These are phyloP conservation scores for Eucalyptus caleyi DNA, from an alignment of 345 rosid genomes.

Conservation along the genomic window DNA sequence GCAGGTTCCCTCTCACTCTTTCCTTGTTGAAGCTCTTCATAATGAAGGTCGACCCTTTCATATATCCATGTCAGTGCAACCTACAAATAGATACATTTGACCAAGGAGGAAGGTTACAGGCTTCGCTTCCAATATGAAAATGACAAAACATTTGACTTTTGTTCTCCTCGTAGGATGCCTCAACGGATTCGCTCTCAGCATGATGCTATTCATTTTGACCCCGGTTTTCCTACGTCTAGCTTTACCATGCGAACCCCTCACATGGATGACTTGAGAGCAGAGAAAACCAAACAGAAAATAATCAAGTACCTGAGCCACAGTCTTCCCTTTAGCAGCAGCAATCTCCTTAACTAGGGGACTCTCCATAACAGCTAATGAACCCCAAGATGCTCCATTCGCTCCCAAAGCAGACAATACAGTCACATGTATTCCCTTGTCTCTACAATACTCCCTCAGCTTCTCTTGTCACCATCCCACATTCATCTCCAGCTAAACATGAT, in stretches of 20 bases:
- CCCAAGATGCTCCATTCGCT: background rate
- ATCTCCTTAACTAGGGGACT: background rate
- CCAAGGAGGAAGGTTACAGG: background rate
- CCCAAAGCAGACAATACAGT: conserved; percentile 5
- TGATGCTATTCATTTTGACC: background rate
- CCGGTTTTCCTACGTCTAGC: background rate
- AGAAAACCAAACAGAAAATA: background rate
- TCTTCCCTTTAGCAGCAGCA: background rate
- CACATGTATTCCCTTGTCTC: conserved; percentile 1
- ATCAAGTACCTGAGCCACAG: background rate
- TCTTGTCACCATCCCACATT: conserved; percentile 7
- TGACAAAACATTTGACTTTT: background rate
- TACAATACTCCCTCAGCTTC: background rate
- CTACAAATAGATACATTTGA: background rate
- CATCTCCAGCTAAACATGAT: background rate
- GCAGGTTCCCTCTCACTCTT: background rate
- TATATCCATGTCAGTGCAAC: background rate
- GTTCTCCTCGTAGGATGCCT: background rate
- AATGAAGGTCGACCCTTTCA: background rate
- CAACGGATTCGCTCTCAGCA: background rate
- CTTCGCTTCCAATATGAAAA: background rate
- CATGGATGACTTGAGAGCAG: background rate
- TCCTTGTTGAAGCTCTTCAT: background rate
- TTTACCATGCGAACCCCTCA: background rate
- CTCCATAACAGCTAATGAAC: background rate